A percentile compares a stretch with the other conserved stretches of the same genome.
Conservation (phyloP, 768 basidiomycete genomes). For the Lactarius hatsudake region DNA sequence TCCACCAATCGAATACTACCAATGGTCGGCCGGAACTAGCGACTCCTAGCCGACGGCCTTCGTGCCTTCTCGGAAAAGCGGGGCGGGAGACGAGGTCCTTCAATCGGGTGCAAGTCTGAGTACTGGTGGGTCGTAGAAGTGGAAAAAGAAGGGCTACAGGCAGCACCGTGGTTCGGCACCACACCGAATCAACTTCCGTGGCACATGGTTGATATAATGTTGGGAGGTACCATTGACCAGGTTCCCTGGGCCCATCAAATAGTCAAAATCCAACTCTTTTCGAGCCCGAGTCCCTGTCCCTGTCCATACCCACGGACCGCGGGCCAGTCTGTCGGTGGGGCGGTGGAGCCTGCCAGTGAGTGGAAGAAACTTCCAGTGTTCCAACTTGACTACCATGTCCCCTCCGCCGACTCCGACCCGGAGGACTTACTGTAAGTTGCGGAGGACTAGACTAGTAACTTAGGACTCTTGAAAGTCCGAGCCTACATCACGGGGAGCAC, state of each 20-base stretch:
- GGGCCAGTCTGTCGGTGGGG: background rate
- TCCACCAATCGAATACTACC: background rate
- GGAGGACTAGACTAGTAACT: no score
- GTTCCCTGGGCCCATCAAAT: background rate
- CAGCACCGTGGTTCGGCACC: background rate
- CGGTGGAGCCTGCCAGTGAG: background rate
- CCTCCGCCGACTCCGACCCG: background rate
- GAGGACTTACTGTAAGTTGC: background rate
- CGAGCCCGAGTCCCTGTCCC: background rate
- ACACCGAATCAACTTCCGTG: no score
- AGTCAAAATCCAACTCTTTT: background rate
- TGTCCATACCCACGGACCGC: background rate
- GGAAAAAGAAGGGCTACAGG: background rate
- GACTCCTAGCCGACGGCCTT: background rate
- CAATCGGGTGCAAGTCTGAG: background rate
- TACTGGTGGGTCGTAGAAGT: background rate
- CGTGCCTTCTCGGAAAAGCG: background rate
- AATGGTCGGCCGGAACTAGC: background rate
- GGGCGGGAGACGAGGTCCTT: background rate
- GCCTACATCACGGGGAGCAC: background rate
- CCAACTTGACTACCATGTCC: background rate
- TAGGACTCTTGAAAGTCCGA: background rate
- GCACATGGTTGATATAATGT: no score
- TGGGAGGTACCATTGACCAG: background rate
- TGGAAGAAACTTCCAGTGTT: background rate